phyloP scores from a whole-genome alignment of 768 basidiomycete genomes.

The Cystofilobasidium macerans region DNA sequence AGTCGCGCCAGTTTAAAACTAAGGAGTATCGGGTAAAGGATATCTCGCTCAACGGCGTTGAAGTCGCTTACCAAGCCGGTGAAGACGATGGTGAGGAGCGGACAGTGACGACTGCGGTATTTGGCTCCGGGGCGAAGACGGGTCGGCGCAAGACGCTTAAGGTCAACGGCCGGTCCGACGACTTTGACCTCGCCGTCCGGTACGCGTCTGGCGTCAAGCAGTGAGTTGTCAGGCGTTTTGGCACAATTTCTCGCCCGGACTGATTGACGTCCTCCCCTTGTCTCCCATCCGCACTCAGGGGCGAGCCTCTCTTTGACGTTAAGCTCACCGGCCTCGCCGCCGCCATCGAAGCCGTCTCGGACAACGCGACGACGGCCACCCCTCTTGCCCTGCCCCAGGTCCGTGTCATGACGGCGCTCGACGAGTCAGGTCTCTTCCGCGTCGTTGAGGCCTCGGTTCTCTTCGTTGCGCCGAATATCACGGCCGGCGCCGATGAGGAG shows the following conservation, averaged over 20 bases:
- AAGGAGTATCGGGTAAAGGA: slow-evolving; percentile 83
- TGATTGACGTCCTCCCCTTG: neutral
- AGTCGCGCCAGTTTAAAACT: slow-evolving; percentile 85
- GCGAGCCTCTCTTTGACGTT: neutral
- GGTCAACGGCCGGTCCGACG: slow-evolving; percentile 71
- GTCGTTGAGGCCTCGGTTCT: slow-evolving; percentile 62
- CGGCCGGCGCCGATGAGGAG: slow-evolving; percentile 26
- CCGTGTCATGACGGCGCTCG: slow-evolving; percentile 70
- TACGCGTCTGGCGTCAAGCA: slow-evolving; percentile 44
- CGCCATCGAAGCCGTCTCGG: slow-evolving; percentile 72
- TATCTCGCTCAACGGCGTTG: slow-evolving; percentile 59
- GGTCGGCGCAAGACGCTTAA: slow-evolving; percentile 77
- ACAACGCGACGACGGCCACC: slow-evolving; percentile 56
- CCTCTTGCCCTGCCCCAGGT: slow-evolving; percentile 57
- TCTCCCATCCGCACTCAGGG: neutral
- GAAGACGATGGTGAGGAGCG: neutral
- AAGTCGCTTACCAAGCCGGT: slow-evolving; percentile 55
- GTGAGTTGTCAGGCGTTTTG: neutral
- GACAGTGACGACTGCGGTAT: slow-evolving; percentile 63
- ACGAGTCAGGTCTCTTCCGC: slow-evolving; percentile 75
- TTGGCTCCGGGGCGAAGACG: slow-evolving; percentile 62
- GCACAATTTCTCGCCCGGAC: neutral
- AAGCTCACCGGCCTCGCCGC: slow-evolving; percentile 50
- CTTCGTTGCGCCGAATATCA: slow-evolving; percentile 59
- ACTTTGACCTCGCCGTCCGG: slow-evolving; percentile 65